Evolutionary conservation across 805 yeast species (phyloP).

Genomic region (Lachancea fermentati): DNA sequence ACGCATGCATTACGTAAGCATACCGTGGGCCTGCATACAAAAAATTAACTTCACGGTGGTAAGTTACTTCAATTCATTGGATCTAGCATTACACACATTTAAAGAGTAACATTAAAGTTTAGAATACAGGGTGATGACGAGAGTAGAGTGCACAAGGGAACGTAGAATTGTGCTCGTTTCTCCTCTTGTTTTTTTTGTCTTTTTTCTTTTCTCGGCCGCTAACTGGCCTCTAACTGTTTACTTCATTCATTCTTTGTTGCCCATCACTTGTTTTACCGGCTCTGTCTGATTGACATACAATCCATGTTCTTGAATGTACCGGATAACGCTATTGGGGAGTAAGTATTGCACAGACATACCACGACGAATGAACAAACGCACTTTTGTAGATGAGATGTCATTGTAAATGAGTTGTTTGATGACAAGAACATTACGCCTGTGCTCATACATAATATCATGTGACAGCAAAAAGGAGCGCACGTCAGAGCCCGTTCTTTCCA

Average conservation of each 20-base stretch:
- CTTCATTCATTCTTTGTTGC: slow-evolving; percentile 37
- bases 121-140: no score
- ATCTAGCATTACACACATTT: no score
- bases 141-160: no score
- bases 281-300: slow-evolving; percentile 81
- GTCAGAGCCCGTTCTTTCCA: slow-evolving; percentile 94
- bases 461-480: slow-evolving; percentile 86
- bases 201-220: no score
- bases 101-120: no score
- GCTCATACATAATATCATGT: slow-evolving; percentile 97
- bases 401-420: slow-evolving; percentile 95
- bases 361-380: slow-evolving; percentile 82
- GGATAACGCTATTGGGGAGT: slow-evolving; percentile 87
- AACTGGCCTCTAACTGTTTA: no score
- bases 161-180: no score
- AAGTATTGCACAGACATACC: slow-evolving; percentile 96
- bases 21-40: no score
- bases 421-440: slow-evolving; percentile 85
- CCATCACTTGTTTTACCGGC: slow-evolving; percentile 84
- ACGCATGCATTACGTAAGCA: no score
- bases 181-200: no score
- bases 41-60: no score
- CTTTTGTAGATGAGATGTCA: slow-evolving; percentile 93
- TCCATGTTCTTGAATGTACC: slow-evolving; percentile 90
- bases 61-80: no score